A percentile compares a stretch with the other conserved stretches of the same genome.
Evolutionary conservation across 202 grass and related monocot genomes (phyloP).

Genomic region (Panicum hallii): DNA sequence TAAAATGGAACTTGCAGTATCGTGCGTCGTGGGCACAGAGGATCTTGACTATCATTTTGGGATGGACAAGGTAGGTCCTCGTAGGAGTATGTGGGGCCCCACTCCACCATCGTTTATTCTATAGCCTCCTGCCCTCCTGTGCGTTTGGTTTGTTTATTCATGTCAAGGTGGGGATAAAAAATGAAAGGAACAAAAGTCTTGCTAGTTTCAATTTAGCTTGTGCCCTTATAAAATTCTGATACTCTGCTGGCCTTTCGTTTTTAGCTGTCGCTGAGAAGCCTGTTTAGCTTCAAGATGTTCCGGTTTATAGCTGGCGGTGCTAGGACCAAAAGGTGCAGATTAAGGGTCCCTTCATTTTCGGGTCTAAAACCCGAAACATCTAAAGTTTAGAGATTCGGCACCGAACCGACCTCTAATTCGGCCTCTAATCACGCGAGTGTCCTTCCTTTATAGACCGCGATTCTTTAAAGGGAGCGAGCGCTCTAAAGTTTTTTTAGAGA

Average conservation of each 20-base stretch:
- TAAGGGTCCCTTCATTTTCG: too few relatives aligned
- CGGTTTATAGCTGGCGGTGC: not conserved
- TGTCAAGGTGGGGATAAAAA: not conserved
- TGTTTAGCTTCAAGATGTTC: too few relatives aligned
- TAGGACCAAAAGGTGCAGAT: not conserved
- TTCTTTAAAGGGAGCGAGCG: too few relatives aligned
- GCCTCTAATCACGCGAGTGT: too few relatives aligned
- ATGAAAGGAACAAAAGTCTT: not conserved
- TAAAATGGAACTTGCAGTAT: too few relatives aligned
- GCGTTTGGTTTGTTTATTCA: slow-evolving; percentile 22
- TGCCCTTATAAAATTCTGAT: not conserved
- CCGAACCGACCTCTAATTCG: too few relatives aligned
- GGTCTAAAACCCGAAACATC: too few relatives aligned
- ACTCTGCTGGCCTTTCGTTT: slow-evolving; percentile 7
- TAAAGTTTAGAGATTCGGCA: too few relatives aligned
- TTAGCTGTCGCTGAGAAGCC: slow-evolving; percentile 34
- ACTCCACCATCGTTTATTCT: not conserved
- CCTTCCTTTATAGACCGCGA: too few relatives aligned
- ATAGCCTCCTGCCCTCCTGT: not conserved
- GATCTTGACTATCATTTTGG: too few relatives aligned
- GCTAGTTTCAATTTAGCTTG: slow-evolving; percentile 16
- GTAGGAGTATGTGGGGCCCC: slow-evolving; percentile 24
- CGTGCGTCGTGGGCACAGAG: too few relatives aligned
- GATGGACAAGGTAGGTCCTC: not conserved
- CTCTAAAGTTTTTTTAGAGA: too few relatives aligned